Base-by-base conservation (phyloP, 1,284 basidiomycete genomes). In the Rhodotorula sp. region DNA sequence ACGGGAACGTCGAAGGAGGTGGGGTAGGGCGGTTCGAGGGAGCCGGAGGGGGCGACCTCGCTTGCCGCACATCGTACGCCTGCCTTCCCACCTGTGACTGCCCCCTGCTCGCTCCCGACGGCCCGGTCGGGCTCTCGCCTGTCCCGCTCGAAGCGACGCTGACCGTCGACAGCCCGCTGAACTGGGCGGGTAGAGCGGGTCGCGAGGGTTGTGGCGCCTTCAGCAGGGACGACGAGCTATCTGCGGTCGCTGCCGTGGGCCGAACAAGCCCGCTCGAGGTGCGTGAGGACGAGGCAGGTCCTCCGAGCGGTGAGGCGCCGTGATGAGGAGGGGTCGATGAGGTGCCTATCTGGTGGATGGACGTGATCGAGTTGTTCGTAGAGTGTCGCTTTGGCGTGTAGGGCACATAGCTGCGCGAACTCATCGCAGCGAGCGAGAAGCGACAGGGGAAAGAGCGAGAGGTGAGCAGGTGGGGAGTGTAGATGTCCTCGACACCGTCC, bases 321-420 rank as follows among this genome's bases (percentile, higher is more conserved):
- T 16, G 55, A 18, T 53, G 34, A 30, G 57, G 56, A 8, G 64
- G 57, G 8, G 64, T 47, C 10, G 56, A 31, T 10, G 50, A 24
- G 56, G 50, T 46, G 51, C 26, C 37, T 13, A 37, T 10, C 20
- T 26, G 52, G 9, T 47, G 53, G 3, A 66, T 26, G 22, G 61
- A 55, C 13, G 62, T 52, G 37, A 59, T 60, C n/a, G 64, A 52
- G 16, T 56, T 34, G 7, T 37, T 51, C 37, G 65, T 62, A 5
- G 50, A 52, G 24, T 67, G 65, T 40, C 68, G 68, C 28, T 64
- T 64, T 2, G 68, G 63, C 5, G 63, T 65, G 51, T 70, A 70
- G 2, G 69, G 51, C 10, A 61, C 46, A 51, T 70, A 70, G 28
- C 55, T 34, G 1, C 62, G 61, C 28, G 48, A 51, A 1, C 61